phyloP scores from a whole-genome alignment of 2,329 filamentous ascomycete species.

The Ophiosphaerella narmari region DNA sequence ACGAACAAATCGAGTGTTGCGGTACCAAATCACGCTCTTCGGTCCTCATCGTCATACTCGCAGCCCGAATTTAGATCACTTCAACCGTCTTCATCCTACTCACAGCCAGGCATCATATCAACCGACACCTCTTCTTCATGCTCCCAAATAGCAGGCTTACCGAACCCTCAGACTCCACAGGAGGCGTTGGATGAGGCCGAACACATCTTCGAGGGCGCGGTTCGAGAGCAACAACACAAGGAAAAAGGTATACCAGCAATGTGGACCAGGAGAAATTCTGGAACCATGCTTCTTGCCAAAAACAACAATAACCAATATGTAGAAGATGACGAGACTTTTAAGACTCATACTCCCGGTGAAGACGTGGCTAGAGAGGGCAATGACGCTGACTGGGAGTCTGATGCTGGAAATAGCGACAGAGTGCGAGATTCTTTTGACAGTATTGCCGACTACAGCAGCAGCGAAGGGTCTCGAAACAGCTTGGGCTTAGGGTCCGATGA shows the following conservation, averaged over 20 bases:
- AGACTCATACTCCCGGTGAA: slow-evolving; percentile 2
- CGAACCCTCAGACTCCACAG: slow-evolving; percentile 22
- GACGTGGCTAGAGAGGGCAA: slow-evolving; percentile 16
- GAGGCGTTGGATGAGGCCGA: slow-evolving; percentile 38
- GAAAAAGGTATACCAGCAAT: slow-evolving; percentile 35
- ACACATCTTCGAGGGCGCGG: slow-evolving; percentile 30
- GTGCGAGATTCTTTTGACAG: slow-evolving; percentile 30
- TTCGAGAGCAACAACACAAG: slow-evolving; percentile 3
- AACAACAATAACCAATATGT: slow-evolving; percentile 5
- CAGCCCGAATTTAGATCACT: slow-evolving; percentile 3
- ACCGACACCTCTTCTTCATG: slow-evolving; percentile 27
- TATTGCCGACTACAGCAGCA: slow-evolving; percentile 42
- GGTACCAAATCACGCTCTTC: slow-evolving; percentile 6
- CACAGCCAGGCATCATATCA: not conserved
- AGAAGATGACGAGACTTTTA: slow-evolving; percentile 3
- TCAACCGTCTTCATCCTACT: slow-evolving; percentile 31
- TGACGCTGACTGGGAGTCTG: slow-evolving; percentile 43
- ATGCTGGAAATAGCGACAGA: slow-evolving; percentile 25
- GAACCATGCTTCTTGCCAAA: slow-evolving; percentile 27
- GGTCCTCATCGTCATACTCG: slow-evolving; percentile 32
- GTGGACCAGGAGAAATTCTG: slow-evolving; percentile 37
- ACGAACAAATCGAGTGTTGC: slow-evolving; percentile 2
- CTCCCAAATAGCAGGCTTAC: slow-evolving; percentile 21
- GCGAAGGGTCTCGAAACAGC: slow-evolving; percentile 27
- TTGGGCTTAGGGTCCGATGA: slow-evolving; percentile 15